Conservation (phyloP, 179 eudicot species). For the Dionaea muscipula region DNA sequence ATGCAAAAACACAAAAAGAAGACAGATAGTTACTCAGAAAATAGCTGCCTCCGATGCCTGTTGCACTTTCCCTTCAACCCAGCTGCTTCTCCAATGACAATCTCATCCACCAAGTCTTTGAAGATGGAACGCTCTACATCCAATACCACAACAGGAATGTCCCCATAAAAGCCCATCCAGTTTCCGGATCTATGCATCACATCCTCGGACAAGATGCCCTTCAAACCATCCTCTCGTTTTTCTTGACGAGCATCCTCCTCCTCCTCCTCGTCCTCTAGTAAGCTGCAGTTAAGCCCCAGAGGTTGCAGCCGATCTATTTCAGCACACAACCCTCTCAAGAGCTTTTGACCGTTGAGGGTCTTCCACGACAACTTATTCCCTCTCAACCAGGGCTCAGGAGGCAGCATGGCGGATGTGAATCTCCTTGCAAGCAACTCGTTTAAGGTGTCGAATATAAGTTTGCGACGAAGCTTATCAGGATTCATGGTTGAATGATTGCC, state of each 20-base stretch:
- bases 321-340: conserved; percentile 60
- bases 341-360: conserved; percentile 65
- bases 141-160: conserved; percentile 50
- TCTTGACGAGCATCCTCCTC: conserved; percentile 1
- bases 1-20: neutral
- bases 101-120: conserved; percentile 68
- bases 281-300: conserved; percentile 16
- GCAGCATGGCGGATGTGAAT: conserved; percentile 23
- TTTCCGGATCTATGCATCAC: conserved; percentile 45
- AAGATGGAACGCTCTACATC: conserved; percentile 75
- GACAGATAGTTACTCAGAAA: conserved; percentile 34
- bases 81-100: conserved; percentile 52
- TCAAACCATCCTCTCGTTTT: conserved; percentile 15
- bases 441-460: conserved; percentile 71
- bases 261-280: conserved; percentile 50
- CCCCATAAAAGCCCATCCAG: conserved; percentile 50
- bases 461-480: conserved; percentile 50
- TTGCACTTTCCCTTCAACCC: conserved; percentile 23
- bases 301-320: conserved; percentile 58
- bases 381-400: conserved; percentile 43
- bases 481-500: conserved; percentile 18
- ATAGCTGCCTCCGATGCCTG: conserved; percentile 55
- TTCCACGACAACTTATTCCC: conserved; percentile 33
- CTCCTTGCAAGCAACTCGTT: conserved; percentile 65
- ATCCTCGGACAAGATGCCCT: conserved; percentile 56